These are phyloP conservation scores for Backusella liffmaniae DNA, from an alignment of 192 early-diverging fungal species.

Conservation along the genomic window DNA sequence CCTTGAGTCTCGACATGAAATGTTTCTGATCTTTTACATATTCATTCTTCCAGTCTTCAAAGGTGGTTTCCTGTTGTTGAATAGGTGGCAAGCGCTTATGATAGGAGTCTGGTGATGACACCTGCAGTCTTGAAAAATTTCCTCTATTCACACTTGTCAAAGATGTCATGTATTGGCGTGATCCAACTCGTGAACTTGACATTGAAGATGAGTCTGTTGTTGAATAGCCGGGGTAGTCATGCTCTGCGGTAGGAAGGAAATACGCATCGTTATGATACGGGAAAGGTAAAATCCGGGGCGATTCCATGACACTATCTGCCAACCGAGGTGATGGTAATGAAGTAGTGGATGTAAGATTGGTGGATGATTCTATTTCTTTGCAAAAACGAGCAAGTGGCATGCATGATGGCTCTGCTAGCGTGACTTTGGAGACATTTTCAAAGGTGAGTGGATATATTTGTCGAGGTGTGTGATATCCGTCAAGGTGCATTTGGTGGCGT, in stretches of 20 bases:
- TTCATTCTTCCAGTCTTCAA: neutral
- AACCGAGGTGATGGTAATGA: neutral
- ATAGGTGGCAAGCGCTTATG: neutral
- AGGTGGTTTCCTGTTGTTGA: neutral
- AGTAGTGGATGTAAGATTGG: neutral
- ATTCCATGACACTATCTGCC: conserved; percentile 13
- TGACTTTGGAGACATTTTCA: conserved; percentile 10
- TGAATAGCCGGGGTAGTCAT: conserved; percentile 9
- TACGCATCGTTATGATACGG: conserved; percentile 23
- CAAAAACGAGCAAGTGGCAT: conserved; percentile 10
- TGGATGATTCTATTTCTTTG: neutral
- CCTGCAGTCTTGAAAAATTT: neutral
- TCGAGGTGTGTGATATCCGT: neutral
- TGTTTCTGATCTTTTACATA: neutral
- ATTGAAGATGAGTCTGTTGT: neutral
- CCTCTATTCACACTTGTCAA: neutral
- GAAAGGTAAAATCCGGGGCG: conserved; percentile 16
- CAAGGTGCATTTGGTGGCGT: neutral
- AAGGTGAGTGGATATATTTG: conserved; percentile 4
- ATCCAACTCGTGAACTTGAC: neutral
- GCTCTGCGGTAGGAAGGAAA: conserved; percentile 20
- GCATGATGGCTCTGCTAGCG: neutral
- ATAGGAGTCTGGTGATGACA: neutral
- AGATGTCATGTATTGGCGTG: conserved; percentile 4
- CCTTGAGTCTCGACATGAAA: neutral